phyloP scores from a whole-genome alignment of 2,329 filamentous ascomycete genomes.

The Pseudogymnoascus sp. region DNA sequence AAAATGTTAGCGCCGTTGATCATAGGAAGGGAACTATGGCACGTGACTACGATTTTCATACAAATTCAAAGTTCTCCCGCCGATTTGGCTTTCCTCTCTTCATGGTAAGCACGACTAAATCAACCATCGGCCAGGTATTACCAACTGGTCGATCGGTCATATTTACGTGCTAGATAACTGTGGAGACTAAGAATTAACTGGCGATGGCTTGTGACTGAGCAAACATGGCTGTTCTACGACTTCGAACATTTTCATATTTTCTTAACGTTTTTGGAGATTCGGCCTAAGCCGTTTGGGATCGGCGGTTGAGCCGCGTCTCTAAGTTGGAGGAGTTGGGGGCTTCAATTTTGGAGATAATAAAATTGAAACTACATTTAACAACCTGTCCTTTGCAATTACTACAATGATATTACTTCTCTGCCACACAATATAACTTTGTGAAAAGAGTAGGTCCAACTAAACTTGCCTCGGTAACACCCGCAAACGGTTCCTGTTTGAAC shows the following conservation, averaged over 20 bases:
- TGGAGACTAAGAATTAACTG: neutral
- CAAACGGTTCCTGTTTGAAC: neutral
- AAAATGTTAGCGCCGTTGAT: constrained; percentile 12
- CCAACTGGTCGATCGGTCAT: constrained; percentile 25
- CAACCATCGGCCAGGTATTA: constrained; percentile 23
- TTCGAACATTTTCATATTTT: constrained; percentile 6
- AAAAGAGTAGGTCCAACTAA: neutral
- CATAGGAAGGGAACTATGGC: neutral
- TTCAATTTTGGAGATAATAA: neutral
- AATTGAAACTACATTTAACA: neutral
- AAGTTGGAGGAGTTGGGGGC: neutral
- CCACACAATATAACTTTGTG: neutral
- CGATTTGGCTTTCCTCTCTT: constrained; percentile 12
- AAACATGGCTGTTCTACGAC: neutral
- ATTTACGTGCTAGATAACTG: constrained; percentile 24
- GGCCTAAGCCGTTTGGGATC: neutral
- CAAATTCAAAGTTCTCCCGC: neutral
- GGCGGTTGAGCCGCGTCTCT: neutral
- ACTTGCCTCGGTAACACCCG: neutral
- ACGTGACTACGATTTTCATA: neutral
- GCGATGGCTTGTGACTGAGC: neutral
- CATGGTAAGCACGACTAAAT: constrained; percentile 25
- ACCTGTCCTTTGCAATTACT: neutral
- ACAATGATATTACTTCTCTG: neutral
- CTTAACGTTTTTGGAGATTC: neutral